phyloP scores from a whole-genome alignment of 2,329 filamentous ascomycete species.

The Xylariomycetidae sp. region DNA sequence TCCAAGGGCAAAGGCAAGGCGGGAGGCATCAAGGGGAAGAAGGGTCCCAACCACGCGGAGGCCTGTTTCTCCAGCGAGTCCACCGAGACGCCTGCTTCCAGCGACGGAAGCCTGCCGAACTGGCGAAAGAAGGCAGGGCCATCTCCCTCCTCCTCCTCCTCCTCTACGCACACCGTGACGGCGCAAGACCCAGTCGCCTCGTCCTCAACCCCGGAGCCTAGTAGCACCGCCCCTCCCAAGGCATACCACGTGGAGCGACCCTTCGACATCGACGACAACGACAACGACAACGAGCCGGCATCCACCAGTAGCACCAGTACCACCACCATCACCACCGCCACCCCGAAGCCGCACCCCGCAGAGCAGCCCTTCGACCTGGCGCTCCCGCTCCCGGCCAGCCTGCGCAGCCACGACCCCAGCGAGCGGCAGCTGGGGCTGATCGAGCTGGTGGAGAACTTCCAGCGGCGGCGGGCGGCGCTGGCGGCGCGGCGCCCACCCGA shows the following conservation, averaged over 20 bases:
- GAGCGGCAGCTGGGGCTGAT: no score
- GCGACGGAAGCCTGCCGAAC: neutral
- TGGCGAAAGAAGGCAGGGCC: neutral
- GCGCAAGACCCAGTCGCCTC: no score
- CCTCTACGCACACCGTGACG: neutral
- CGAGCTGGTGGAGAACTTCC: no score
- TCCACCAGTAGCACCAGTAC: neutral
- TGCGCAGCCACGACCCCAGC: no score
- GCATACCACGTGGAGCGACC: neutral
- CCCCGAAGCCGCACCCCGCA: neutral
- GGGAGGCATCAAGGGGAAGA: conserved; percentile 1
- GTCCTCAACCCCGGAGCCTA: no score
- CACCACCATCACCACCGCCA: neutral
- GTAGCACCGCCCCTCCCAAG: neutral
- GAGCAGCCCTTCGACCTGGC: neutral
- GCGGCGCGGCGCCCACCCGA: no score
- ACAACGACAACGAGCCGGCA: no score
- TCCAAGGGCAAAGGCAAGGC: neutral
- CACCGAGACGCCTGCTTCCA: neutral
- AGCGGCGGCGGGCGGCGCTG: no score
- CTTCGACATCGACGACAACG: neutral
- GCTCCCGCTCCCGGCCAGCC: neutral
- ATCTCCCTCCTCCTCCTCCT: neutral
- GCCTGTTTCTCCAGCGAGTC: neutral
- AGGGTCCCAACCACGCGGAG: neutral